Conservation (phyloP, 176 grass and related monocot genomes). For the Pontederia crassipes region DNA sequence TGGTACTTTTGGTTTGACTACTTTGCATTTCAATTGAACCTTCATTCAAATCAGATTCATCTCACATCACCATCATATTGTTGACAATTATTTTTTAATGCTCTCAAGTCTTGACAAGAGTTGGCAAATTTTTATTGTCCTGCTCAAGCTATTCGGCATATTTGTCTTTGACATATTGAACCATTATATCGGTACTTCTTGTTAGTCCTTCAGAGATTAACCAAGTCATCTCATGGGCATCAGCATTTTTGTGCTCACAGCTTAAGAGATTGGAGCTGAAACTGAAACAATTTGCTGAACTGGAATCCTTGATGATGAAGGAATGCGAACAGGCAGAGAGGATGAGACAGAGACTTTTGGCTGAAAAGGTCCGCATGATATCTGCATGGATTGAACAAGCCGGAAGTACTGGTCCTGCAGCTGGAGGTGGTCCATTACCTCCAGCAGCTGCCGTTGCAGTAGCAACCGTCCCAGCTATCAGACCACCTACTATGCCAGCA, state of each 20-base stretch:
- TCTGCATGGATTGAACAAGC: constrained; percentile 21
- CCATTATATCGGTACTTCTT: too few species aligned
- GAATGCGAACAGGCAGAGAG: constrained; percentile 89
- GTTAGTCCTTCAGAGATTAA: too few species aligned
- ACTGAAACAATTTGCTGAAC: constrained; percentile 91
- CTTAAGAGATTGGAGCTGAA: constrained; percentile 91
- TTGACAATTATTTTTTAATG: too few species aligned
- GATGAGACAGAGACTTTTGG: constrained; percentile 49
- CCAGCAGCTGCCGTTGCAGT: constrained; percentile 18
- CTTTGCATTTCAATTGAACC: too few species aligned
- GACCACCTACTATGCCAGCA: constrained; percentile 20
- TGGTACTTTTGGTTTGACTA: too few species aligned
- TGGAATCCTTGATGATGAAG: constrained; percentile 83
- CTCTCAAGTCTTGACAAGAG: too few species aligned
- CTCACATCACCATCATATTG: too few species aligned
- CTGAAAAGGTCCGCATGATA: constrained; percentile 41
- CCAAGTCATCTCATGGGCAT: too few species aligned
- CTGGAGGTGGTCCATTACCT: constrained; percentile 2
- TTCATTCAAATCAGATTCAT: too few species aligned
- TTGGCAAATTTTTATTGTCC: too few species aligned
- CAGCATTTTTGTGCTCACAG: constrained; percentile 30
- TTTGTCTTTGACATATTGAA: too few species aligned
- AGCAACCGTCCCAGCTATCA: constrained; percentile 26
- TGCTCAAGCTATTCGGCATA: too few species aligned
- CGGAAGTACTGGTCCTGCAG: constrained; percentile 9